Evolutionary conservation across 768 basidiomycete genomes (phyloP).

Genomic region (Termitomyces sp.): DNA sequence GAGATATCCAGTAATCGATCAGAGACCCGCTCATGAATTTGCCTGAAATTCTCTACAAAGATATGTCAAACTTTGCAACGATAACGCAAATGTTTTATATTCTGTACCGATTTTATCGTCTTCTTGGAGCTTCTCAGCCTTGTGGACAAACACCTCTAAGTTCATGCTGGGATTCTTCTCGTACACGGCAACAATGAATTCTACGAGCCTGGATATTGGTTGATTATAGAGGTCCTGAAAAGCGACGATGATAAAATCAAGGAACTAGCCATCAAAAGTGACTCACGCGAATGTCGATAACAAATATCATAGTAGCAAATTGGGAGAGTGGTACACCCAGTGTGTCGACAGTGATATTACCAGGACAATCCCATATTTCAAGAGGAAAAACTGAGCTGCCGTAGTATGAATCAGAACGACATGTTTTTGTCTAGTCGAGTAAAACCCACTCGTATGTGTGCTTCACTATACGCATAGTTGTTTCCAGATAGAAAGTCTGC

Average conservation of each 20-base stretch:
- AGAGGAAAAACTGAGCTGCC: constrained; percentile 84
- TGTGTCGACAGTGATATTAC: constrained; percentile 75
- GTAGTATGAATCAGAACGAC: constrained; percentile 5
- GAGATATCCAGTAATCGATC: constrained; percentile 77
- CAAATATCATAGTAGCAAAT: constrained; percentile 85
- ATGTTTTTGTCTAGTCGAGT: background rate
- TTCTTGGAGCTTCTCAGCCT: constrained; percentile 86
- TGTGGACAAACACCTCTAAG: constrained; percentile 93
- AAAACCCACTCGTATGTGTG: constrained; percentile 71
- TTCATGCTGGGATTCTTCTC: constrained; percentile 69
- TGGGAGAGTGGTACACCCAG: constrained; percentile 69
- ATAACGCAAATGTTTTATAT: background rate
- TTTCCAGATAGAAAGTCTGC: constrained; percentile 86
- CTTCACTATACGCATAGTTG: constrained; percentile 72
- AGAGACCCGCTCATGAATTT: constrained; percentile 81
- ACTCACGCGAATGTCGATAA: constrained; percentile 89
- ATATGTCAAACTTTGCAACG: background rate
- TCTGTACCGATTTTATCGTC: constrained; percentile 82
- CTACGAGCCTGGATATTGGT: constrained; percentile 75
- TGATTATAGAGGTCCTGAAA: constrained; percentile 77
- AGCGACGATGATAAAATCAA: background rate
- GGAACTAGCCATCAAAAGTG: background rate
- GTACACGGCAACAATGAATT: constrained; percentile 75
- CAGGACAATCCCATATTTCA: constrained; percentile 95
- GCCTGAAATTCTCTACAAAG: constrained; percentile 76